Base-by-base conservation (phyloP, 2,329 filamentous ascomycete genomes). In the Chaetomiaceae sp. region DNA sequence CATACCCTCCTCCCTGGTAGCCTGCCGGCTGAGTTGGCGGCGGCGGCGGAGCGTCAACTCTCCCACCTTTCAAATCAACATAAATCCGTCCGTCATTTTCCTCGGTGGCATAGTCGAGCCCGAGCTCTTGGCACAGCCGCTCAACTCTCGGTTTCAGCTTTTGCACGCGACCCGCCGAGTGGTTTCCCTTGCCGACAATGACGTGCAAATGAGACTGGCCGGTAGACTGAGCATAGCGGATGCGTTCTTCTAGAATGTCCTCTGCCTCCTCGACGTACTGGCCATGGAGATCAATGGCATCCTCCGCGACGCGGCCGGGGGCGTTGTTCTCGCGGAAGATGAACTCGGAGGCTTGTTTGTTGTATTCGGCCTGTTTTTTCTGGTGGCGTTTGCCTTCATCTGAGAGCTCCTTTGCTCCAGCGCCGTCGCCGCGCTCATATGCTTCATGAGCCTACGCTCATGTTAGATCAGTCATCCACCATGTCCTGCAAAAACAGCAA, bases 321-420 rank as follows among this genome's bases (percentile, higher is more conserved):
- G 88, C 85, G 68, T 97, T 97, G 75, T 96, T 96, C 73, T 92
- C 90, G 36, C 90, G 86, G 75, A 99, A 96, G 67, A 97, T 97
- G 71, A 82, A 95, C 54, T 96, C 89, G 55, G 89, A 89, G 1
- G 94, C 94, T 70, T 96, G 90, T 60, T 81, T 84, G 76, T 96
- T 96, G 74, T 90, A 95, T 55, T 86, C 77, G 61, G 95, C 89
- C 82, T 95, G 94, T 67, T 86, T 81, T 54, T 83, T 81, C 37
- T 86, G 90, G 69, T 97, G 91, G 40, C 75, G 71, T 72, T 97
- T 96, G 66, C 55, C 51, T 71, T 95, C 82, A 64, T 94, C 84
- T 34, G 86, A 91, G 48, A 96, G 79, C 51, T 88, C 75, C 69
- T 96, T 90, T 46, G 94, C 94, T n/a, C 68, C 75, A 16, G 81